Evolutionary conservation across 2,329 filamentous ascomycete species (phyloP), one percentile per base, ranked within the genome.

Genomic region (Xenosphaeropsis pyriputrescens): DNA sequence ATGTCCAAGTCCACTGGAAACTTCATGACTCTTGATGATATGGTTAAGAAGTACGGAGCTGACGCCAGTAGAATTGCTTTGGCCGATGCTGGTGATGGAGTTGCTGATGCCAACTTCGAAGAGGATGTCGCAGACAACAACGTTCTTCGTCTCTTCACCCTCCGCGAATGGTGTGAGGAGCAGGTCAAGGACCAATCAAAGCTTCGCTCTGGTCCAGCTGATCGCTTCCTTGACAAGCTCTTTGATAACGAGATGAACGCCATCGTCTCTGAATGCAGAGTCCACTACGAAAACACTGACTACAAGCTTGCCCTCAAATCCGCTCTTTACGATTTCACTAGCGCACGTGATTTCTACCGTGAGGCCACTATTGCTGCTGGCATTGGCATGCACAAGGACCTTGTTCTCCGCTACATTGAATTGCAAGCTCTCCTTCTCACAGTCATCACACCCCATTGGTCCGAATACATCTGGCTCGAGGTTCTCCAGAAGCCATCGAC

Each of bases 1-100:
- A 98, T 98, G 91, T 82, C 78, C 57, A 98, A 98, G 67, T 89
- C 81, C 38, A 95, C 88, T 0, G 91, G 91, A 44, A 98, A 96
- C 64, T 98, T 98, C 67, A 70, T 98, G 57, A 96, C 91, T 9
- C 68, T 96, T 37, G 72, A 78, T 38, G 84, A 95, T 44, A 72
- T 88, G 19, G 80, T 89, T 12, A 72, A 78, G 50, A 98, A 98
- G 59, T 98, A 91, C 51, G 91, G 91, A 52, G 89, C 91, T 7
- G 91, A 96, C 57, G 91, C 91, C 11, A 81, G 82, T 32, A 75
- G 89, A 55, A 82, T 96, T 50, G 86, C 88, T 3, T 76, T 98
- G 45, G 89, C 89, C 14, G 91, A 98, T 58, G 86, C 86, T 11
- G 91, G 91, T 50, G 91, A 98, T 53, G 85, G 83, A 45, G 86